Evolutionary conservation across 2,329 filamentous ascomycete species (phyloP).

Genomic region (Xylaria sp.): DNA sequence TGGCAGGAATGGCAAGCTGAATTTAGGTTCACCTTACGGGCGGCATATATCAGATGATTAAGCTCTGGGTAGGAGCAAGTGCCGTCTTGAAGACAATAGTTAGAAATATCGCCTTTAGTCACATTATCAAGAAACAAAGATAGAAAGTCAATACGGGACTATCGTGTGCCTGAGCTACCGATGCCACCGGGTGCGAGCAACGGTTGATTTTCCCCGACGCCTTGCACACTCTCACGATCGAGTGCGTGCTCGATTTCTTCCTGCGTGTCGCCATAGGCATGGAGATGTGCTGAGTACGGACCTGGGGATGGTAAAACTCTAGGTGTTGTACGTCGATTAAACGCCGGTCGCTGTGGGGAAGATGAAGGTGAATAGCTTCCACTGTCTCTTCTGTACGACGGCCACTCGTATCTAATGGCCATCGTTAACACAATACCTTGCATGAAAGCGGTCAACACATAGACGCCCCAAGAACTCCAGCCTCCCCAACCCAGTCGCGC

Average conservation of each 20-base stretch:
- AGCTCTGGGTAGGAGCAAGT: background rate
- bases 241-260: conserved; percentile 44
- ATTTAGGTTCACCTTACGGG: conserved; percentile 3
- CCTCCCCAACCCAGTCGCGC: conserved; percentile 78
- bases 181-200: conserved; percentile 43
- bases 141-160: conserved; percentile 13
- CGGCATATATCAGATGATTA: conserved; percentile 5
- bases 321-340: conserved; percentile 43
- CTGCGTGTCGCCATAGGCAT: conserved; percentile 43
- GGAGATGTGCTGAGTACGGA: conserved; percentile 44
- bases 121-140: conserved; percentile 1
- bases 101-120: background rate
- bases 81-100: too few relatives aligned
- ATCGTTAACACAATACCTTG: conserved; percentile 82
- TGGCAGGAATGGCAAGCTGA: background rate
- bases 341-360: conserved; percentile 36
- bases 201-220: conserved; percentile 43
- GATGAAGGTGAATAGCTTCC: conserved; percentile 30
- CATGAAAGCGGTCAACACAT: conserved; percentile 82
- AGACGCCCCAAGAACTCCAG: conserved; percentile 96
- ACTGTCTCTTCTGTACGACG: conserved; percentile 27
- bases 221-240: conserved; percentile 43
- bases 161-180: conserved; percentile 42
- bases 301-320: conserved; percentile 42
- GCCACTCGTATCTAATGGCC: conserved; percentile 75